These are phyloP conservation scores for Pyricularia grisea DNA, from an alignment of 2,329 filamentous ascomycete species.

Conservation along the genomic window DNA sequence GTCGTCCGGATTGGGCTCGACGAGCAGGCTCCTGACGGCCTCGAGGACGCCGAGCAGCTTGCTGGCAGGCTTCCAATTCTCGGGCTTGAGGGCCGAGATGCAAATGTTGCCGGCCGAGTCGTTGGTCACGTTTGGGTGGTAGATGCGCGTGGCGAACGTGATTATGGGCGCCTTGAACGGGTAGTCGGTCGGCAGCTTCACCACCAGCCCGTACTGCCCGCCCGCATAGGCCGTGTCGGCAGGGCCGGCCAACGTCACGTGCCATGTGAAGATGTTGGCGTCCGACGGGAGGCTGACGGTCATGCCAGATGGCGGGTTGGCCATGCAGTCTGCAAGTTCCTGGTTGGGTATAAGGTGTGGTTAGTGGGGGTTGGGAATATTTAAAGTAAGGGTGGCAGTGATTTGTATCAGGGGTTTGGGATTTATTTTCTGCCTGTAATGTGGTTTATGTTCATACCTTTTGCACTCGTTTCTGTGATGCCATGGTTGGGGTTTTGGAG, in stretches of 20 bases:
- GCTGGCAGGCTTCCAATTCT: conserved; percentile 87
- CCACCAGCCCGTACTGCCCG: conserved; percentile 64
- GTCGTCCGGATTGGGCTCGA: conserved; percentile 80
- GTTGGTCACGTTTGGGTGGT: conserved; percentile 91
- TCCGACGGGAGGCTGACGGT: conserved; percentile 34
- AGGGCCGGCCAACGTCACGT: conserved; percentile 37
- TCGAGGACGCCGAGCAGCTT: conserved; percentile 68
- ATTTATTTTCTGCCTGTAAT: not conserved
- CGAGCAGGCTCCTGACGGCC: conserved; percentile 63
- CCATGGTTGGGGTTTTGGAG: conserved; percentile 13
- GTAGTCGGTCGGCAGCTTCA: conserved; percentile 70
- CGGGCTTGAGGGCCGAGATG: conserved; percentile 69
- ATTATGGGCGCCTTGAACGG: conserved; percentile 82
- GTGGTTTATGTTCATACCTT: conserved; percentile 16
- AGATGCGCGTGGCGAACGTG: conserved; percentile 80
- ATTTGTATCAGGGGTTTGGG: not conserved
- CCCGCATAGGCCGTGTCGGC: conserved; percentile 41
- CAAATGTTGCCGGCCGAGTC: conserved; percentile 80
- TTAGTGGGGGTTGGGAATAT: not conserved
- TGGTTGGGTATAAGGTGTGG: conserved; percentile 17
- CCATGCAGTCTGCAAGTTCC: conserved; percentile 44
- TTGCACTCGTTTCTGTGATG: conserved; percentile 19
- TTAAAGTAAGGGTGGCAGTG: not conserved
- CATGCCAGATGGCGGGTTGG: conserved; percentile 36
- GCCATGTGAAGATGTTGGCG: conserved; percentile 42